Evolutionary conservation across 768 basidiomycete genomes (phyloP), one percentile per base, ranked within the genome.

Genomic region (Kwoniella europaea): DNA sequence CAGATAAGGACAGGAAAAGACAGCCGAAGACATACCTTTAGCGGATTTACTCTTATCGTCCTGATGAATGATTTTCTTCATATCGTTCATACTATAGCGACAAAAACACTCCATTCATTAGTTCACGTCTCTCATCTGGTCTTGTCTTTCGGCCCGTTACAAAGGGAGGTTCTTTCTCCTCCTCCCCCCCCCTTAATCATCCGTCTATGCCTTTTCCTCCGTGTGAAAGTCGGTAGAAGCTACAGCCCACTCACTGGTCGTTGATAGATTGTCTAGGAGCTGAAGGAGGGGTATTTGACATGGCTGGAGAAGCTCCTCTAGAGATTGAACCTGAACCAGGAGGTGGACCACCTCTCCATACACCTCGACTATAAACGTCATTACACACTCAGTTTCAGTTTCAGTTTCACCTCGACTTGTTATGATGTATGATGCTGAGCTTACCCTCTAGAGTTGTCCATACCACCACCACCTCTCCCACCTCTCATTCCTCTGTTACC

Each of bases 281-380:
- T 18, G 65, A 27, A 7, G 44, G 22, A 54, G 43, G 57, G 41
- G 54, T 43, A 10, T 71, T 13, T 67, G 57, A 66, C 60, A 35
- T 67, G 42, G 54, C 64, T n/a, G 70, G 70, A 4, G 65, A 67
- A 43, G 50, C 68, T 9, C 73, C 74, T 67, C 76, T 63, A 4
- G 75, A 67, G 10, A 29, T 67, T 16, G 73, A 68, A 18, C 76
- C 74, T 16, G 73, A 68, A 18, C 76, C 74, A 53, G 76, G 74
- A 10, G 79, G 79, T 18, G 72, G 72, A 27, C 76, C 79, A 46
- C 72, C 76, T 68, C 79, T 57, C 79, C 79, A 80, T 9, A 72
- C 73, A n/a, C 76, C 76, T 22, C 75, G 65, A 29, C 79, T 80
- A 57, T 35, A 20, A 29, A 35, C n/a, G 16, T 29, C n/a, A 43